A percentile compares a stretch with the other conserved stretches of the same genome.
These are phyloP conservation scores for Yarrowia phangngaensis DNA, from an alignment of 805 yeast genomes.

Conservation along the genomic window DNA sequence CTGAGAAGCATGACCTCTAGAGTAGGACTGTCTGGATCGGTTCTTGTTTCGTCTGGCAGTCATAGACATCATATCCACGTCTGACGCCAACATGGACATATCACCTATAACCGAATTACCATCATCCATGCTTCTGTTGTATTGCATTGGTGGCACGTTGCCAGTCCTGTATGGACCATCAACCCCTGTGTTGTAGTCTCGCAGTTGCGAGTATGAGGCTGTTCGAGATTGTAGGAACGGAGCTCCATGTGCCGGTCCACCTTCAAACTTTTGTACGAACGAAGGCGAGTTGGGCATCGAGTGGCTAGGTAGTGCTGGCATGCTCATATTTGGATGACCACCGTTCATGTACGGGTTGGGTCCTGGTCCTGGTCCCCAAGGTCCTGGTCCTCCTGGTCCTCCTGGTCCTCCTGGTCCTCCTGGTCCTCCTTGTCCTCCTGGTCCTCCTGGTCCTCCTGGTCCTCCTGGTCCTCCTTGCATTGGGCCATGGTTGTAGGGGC, in stretches of 20 bases:
- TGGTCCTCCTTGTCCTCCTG: slow-evolving; percentile 28
- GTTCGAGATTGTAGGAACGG: slow-evolving; percentile 23
- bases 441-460: slow-evolving; percentile 18
- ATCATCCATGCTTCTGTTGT: slow-evolving; percentile 24
- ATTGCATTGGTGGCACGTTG: slow-evolving; percentile 11
- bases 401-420: slow-evolving; percentile 26
- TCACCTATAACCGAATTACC: slow-evolving; percentile 15
- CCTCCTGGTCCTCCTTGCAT: slow-evolving; percentile 17
- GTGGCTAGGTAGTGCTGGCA: slow-evolving; percentile 24
- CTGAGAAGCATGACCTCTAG: slow-evolving; percentile 17
- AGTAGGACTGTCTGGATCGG: slow-evolving; percentile 16
- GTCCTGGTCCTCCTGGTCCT: slow-evolving; percentile 18
- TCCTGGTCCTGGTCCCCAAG: slow-evolving; percentile 5
- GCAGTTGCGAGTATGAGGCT: slow-evolving; percentile 26
- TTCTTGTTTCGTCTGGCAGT: slow-evolving; percentile 30
- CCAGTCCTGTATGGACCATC: slow-evolving; percentile 23
- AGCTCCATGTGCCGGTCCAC: slow-evolving; percentile 21
- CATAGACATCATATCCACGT: slow-evolving; percentile 34
- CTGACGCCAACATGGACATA: slow-evolving; percentile 28
- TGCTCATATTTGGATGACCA: slow-evolving; percentile 26
- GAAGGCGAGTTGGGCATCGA: slow-evolving; percentile 15
- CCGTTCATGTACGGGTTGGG: slow-evolving; percentile 27
- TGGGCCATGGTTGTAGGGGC: slow-evolving; percentile 21
- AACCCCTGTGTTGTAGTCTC: slow-evolving; percentile 25
- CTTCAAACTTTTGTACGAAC: slow-evolving; percentile 23